Percentiles rank a stretch among this genome's conserved stretches.
These are phyloP conservation scores for Coemansia sp. DNA, from an alignment of 192 early-diverging fungal genomes.

Conservation along the genomic window DNA sequence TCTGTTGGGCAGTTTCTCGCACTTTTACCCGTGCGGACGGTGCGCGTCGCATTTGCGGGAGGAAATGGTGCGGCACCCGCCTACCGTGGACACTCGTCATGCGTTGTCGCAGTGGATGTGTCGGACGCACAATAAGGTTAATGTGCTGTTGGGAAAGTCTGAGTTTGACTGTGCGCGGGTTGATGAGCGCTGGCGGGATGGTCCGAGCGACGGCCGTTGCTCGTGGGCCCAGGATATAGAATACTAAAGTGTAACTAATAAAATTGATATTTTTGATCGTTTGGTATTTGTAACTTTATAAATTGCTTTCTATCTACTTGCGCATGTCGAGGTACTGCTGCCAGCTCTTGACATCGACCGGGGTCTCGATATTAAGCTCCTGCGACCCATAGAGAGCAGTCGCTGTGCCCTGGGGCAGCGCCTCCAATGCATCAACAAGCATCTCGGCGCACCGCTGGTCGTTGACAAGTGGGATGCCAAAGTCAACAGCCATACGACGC, in stretches of 20 bases:
- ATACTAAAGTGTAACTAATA: slow-evolving; percentile 6
- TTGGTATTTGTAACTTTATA: too few species aligned
- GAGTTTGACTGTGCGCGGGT: slow-evolving; percentile 93
- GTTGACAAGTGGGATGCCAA: slow-evolving; percentile 93
- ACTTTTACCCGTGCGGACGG: slow-evolving; percentile 90
- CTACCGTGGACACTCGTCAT: slow-evolving; percentile 66
- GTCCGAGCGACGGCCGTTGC: slow-evolving; percentile 72
- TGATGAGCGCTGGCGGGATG: slow-evolving; percentile 90
- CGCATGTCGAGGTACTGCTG: slow-evolving; percentile 64
- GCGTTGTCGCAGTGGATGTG: slow-evolving; percentile 87
- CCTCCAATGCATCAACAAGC: slow-evolving; percentile 83
- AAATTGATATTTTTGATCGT: too few species aligned
- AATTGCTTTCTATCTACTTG: slow-evolving; percentile 12
- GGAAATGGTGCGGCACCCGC: slow-evolving; percentile 76
- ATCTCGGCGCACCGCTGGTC: slow-evolving; percentile 91
- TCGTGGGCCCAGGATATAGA: slow-evolving; percentile 52
- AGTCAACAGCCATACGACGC: slow-evolving; percentile 94
- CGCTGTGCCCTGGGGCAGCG: slow-evolving; percentile 47
- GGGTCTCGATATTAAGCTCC: slow-evolving; percentile 49
- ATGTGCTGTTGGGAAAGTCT: slow-evolving; percentile 82
- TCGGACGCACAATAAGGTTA: slow-evolving; percentile 91
- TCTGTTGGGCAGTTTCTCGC: slow-evolving; percentile 72
- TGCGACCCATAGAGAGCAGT: slow-evolving; percentile 27
- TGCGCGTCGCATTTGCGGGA: slow-evolving; percentile 84
- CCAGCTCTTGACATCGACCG: slow-evolving; percentile 71